phyloP scores from a whole-genome alignment of 2,329 filamentous ascomycete genomes.

The Pseudogymnoascus sp. region DNA sequence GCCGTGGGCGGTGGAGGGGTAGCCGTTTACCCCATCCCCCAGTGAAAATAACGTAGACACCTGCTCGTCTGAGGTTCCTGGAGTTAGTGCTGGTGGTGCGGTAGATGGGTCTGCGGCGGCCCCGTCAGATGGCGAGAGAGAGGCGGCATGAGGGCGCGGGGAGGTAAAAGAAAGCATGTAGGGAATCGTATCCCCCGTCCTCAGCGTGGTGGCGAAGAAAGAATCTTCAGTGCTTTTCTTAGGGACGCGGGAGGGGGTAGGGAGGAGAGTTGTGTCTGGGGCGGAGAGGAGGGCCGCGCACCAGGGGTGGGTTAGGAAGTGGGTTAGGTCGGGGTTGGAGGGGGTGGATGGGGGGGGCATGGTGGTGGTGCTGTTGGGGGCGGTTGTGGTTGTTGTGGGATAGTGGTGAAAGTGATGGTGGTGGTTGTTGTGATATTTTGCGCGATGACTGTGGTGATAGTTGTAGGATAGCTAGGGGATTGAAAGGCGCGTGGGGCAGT shows the following conservation, averaged over 20 bases:
- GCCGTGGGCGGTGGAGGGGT: slow-evolving; percentile 7
- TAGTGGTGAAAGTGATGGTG: neutral
- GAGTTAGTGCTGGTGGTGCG: neutral
- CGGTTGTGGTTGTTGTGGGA: neutral
- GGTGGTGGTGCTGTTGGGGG: neutral
- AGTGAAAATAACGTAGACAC: too few species aligned
- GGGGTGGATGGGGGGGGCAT: neutral
- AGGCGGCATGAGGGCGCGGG: neutral
- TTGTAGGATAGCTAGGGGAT: neutral
- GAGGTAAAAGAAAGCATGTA: neutral
- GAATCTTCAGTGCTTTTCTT: slow-evolving; percentile 39
- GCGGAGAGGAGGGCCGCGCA: slow-evolving; percentile 36
- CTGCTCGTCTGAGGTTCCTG: too few species aligned
- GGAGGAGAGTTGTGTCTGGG: slow-evolving; percentile 32
- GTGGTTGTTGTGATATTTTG: neutral
- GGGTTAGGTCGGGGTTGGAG: slow-evolving; percentile 15
- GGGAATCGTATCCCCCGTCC: slow-evolving; percentile 39
- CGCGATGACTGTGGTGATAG: too few species aligned
- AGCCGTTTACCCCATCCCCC: neutral
- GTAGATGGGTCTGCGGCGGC: too few species aligned
- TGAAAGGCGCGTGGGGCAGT: neutral
- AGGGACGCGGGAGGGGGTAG: slow-evolving; percentile 30
- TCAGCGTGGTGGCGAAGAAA: slow-evolving; percentile 44
- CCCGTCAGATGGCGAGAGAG: neutral
- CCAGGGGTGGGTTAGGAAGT: slow-evolving; percentile 39